Evolutionary conservation across 257 asterid species (phyloP).

Genomic region (Leptodermis oblonga): DNA sequence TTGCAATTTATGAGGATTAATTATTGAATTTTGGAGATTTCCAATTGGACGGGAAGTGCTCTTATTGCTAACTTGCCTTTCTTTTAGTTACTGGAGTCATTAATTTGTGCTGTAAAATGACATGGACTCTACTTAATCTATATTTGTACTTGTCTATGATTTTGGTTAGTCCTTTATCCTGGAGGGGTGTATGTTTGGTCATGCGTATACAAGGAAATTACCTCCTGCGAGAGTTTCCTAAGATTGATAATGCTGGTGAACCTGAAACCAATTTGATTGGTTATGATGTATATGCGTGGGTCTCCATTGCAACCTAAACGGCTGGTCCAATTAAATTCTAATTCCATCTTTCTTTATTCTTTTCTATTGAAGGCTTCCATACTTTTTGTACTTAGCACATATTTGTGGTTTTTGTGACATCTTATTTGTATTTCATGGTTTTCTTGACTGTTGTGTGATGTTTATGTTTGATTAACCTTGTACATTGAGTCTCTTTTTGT

Average conservation of each 20-base stretch:
- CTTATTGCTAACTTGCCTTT: background rate
- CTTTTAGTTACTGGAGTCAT: background rate
- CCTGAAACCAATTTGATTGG: background rate
- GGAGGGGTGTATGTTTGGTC: background rate
- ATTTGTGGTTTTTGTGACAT: background rate
- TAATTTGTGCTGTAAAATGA: background rate
- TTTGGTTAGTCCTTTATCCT: background rate
- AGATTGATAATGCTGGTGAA: background rate
- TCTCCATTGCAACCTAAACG: background rate
- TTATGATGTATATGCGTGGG: background rate
- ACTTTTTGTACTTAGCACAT: background rate
- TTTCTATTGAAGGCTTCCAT: background rate
- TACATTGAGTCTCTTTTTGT: background rate
- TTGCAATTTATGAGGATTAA: background rate
- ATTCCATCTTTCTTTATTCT: background rate
- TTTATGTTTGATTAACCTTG: background rate
- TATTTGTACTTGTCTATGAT: background rate
- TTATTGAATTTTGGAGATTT: background rate
- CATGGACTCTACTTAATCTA: background rate
- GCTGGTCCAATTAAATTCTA: background rate
- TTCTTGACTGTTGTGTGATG: background rate
- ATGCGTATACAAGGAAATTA: background rate
- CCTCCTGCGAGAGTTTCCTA: background rate
- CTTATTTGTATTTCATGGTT: background rate
- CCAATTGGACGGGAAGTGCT: background rate